Base-by-base conservation (phyloP, 2,329 filamentous ascomycete genomes). In the Claviceps paspali region DNA sequence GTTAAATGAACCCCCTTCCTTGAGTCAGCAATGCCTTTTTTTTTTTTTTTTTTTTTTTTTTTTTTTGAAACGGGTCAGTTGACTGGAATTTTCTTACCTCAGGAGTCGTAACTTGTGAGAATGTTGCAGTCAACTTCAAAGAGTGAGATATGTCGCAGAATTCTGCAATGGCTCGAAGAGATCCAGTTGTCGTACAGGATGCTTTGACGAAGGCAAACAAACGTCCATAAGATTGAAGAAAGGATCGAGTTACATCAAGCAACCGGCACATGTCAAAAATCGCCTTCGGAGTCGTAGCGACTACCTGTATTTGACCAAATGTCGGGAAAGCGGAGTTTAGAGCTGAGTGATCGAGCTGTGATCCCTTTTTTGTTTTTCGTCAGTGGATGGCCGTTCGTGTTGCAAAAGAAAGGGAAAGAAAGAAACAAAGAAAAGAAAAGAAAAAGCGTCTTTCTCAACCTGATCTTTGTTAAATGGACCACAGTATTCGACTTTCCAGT, bases 141-240 rank as follows among this genome's bases (percentile, higher is more conserved):
- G 67, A 65, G 36, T 62, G 51, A 2, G 62, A 57, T 17, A 61
- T 55, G 41, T 75, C 68, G 36, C 62, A 64, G 40, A 67, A 76
- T 45, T 76, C 71, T 2, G 64, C 63, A 33, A 71, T 52, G 6
- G 67, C 65, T 37, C 57, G 61, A 43, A 70, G 60, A 5, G 62
- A 48, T 6, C 60, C 63, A 23, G 63, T 59, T 8, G 60, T 56
- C 6, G 59, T 58, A 10, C 55, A 57, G 11, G 53, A 47, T 10
- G 60, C 52, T 23, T 58, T 59, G 34, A 68, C 58, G 45, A 73
- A 64, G 0, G 70, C 68, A 43, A 68, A 71, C 0, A 77, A 49
- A 9, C 65, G 61, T 0, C 71, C 72, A 35, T 72, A 62, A 0
- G 50, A 47, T 12, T 61, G 55, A 3, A 77, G 51, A 11, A 66